phyloP scores from a whole-genome alignment of 495 filamentous ascomycete genomes.

The Tricharina praecox region DNA sequence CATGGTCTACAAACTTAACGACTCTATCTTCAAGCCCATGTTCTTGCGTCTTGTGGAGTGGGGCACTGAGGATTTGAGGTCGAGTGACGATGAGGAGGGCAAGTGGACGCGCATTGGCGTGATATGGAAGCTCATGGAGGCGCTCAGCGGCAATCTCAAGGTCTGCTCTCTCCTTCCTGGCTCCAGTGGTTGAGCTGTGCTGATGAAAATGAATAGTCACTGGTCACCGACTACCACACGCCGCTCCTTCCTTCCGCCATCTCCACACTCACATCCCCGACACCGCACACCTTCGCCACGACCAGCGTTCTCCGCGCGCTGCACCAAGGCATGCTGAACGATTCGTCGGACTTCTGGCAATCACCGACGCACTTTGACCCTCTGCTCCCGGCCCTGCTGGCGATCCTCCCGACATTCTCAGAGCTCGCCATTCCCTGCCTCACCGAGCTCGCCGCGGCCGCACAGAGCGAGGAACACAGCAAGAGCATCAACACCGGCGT shows the following conservation, averaged over 20 bases:
- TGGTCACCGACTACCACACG: conserved; percentile 76
- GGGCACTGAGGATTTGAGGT: conserved; percentile 33
- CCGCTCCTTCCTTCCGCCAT: conserved; percentile 63
- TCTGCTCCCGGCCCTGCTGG: conserved; percentile 49
- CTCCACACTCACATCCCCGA: conserved; percentile 37
- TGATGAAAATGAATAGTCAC: conserved; percentile 37
- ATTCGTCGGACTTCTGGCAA: conserved; percentile 71
- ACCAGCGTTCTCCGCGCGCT: conserved; percentile 46
- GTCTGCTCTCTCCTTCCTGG: conserved; percentile 26
- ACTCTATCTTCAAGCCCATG: conserved; percentile 85
- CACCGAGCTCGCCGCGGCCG: conserved; percentile 57
- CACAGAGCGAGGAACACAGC: conserved; percentile 67
- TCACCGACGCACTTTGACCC: conserved; percentile 63
- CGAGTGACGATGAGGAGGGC: conserved; percentile 24
- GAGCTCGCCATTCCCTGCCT: conserved; percentile 34
- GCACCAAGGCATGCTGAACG: conserved; percentile 57
- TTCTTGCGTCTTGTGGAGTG: conserved; percentile 71
- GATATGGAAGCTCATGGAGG: conserved; percentile 60
- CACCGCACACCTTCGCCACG: conserved; percentile 13
- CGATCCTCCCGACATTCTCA: conserved; percentile 46
- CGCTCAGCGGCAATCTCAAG: conserved; percentile 70
- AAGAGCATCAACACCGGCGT: conserved; percentile 66
- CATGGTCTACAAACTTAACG: conserved; percentile 92
- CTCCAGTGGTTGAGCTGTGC: background rate
- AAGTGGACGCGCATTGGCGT: conserved; percentile 26